Conservation (phyloP, 257 asterid genomes). For the Paulownia fortunei region DNA sequence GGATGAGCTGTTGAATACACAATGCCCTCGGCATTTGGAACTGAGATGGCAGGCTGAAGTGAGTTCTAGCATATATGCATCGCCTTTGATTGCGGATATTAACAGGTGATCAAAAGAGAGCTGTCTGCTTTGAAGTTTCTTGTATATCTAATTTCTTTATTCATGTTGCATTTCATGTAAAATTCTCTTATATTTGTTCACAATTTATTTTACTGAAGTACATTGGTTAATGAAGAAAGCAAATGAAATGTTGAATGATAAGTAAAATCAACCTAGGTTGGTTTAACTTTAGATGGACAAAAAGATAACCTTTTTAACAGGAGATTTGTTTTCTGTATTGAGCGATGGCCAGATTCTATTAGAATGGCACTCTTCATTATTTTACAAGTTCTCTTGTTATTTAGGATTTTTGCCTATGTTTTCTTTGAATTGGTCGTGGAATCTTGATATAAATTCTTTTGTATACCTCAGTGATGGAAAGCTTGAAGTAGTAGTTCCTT, state of each 20-base stretch:
- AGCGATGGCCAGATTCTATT: background rate
- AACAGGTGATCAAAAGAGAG: constrained; percentile 63
- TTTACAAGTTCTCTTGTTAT: constrained; percentile 1
- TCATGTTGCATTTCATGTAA: background rate
- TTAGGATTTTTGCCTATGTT: background rate
- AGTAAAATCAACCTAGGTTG: constrained; percentile 1
- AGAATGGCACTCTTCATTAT: background rate
- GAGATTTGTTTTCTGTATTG: background rate
- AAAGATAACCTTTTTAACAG: background rate
- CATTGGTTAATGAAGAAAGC: background rate
- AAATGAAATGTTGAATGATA: background rate
- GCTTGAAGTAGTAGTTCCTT: constrained; percentile 93
- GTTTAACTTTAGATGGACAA: constrained; percentile 15
- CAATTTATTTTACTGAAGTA: background rate
- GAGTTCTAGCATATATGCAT: constrained; percentile 93
- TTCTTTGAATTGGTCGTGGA: constrained; percentile 10
- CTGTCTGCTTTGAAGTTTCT: constrained; percentile 19
- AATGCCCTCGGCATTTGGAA: constrained; percentile 96
- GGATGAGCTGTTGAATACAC: constrained; percentile 86
- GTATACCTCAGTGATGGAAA: constrained; percentile 81
- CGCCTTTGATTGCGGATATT: constrained; percentile 95
- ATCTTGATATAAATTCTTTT: constrained; percentile 26
- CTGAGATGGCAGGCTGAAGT: constrained; percentile 99
- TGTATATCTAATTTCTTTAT: constrained; percentile 12
- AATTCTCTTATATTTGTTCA: background rate